Evolutionary conservation across 495 filamentous ascomycete species (phyloP), one percentile per base, ranked within the genome.

Genomic region (Penicillium atrosanguineum): DNA sequence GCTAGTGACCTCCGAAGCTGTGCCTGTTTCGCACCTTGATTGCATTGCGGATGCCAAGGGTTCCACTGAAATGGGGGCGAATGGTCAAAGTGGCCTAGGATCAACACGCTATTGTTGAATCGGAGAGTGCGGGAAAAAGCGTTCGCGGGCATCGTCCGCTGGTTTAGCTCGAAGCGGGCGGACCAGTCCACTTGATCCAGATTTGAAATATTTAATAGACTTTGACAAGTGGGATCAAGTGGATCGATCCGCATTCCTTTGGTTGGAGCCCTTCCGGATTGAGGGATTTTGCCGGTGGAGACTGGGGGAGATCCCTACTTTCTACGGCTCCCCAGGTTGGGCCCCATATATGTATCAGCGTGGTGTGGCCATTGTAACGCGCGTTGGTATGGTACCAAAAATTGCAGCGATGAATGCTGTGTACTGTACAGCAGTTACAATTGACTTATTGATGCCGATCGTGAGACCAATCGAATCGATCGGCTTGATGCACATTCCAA

Each of bases 231-330:
- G 23, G 23, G 23, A 34, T 34, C 31, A 34, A 34, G 31, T 34
- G 31, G 31, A 8, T 15, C 31, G 31, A 34, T 14, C 31, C 3
- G 31, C 31, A 14, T 34, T 31, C 31, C 3, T 23, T 5, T 23
- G n/a, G 21, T 54, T 40, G 48, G 42, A 41, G 44, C 38, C 44
- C 48, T 56, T 48, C 39, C 49, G 40, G 39, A 28, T 46, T 65
- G 59, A 60, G 60, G 56, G 28, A 63, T 63, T 65, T 65, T 55
- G 44, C 21, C 21, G 23, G 53, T 52, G 53, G 59, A 52, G 23
- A 38, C 34, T 23, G 23, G 31, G 31, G 47, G 44, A 51, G 52
- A 63, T 65, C 62, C 19, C 29, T 62, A 60, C 62, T 59, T 50
- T 48, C 36, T 57, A 58, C 42, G 59, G 55, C 11, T 34, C 31